Percentiles rank a stretch among this genome's conserved stretches.
These are phyloP conservation scores for Yamadazyma sp. DNA, from an alignment of 1,139 yeast genomes.

Conservation along the genomic window DNA sequence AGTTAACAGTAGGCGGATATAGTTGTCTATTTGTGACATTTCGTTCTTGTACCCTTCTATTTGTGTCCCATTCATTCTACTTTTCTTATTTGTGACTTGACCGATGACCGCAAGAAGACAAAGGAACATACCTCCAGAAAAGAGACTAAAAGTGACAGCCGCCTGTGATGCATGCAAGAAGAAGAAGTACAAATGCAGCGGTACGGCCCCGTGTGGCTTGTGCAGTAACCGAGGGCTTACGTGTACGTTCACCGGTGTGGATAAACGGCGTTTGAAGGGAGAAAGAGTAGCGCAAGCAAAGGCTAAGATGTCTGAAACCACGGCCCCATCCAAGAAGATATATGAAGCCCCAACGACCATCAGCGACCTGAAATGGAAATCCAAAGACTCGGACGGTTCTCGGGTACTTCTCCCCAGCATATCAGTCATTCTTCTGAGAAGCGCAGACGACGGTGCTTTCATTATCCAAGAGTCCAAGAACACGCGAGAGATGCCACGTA, in stretches of 20 bases:
- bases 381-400: not conserved
- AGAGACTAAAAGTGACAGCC: constrained; percentile 33
- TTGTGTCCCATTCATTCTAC: too few species aligned
- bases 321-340: not conserved
- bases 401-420: not conserved
- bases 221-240: constrained; percentile 25
- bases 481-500: not conserved
- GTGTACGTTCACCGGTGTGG: constrained; percentile 28
- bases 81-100: too few species aligned
- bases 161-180: constrained; percentile 44
- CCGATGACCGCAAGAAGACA: constrained; percentile 12
- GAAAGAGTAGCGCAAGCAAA: constrained; percentile 21
- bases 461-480: not conserved
- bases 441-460: not conserved
- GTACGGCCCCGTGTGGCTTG: constrained; percentile 27
- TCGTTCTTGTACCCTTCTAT: too few species aligned
- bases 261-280: constrained; percentile 28
- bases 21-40: too few species aligned
- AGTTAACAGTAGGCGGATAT: too few species aligned
- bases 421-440: not conserved
- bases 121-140: constrained; percentile 22
- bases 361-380: too few species aligned
- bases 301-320: not conserved
- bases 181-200: constrained; percentile 36
- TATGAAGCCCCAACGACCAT: too few species aligned